Base-by-base conservation (phyloP, 75 land plant genomes). In the Cryptomeria japonica region DNA sequence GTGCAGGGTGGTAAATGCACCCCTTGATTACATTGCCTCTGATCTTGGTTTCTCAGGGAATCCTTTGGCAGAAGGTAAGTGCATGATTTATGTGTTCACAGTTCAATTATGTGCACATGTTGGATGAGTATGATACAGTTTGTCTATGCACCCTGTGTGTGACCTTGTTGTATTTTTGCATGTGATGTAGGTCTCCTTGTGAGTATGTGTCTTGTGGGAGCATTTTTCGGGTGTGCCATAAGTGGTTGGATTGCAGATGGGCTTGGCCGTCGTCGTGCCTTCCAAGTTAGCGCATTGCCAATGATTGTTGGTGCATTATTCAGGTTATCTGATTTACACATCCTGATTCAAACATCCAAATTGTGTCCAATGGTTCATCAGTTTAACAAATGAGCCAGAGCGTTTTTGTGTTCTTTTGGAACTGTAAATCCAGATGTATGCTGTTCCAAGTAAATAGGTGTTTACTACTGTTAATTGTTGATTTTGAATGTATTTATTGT, bases 201-300 rank as follows among this genome's bases (percentile, higher is more conserved):
- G 9, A 97, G 99, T 88, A 94, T 91, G 39, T 96, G 93, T 86
- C 87, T 97, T 75, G 94, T 91, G 28, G 98, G 98, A 87, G 99
- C 96, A 19, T 93, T 97, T 79, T 25, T 95, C 86, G 99, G 99
- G 44, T 96, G 98, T 87, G 39, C 92, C 58, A 80, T 92, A 28
- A 97, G 99, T 89, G 99, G 99, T 85, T 94, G 92, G 89, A 91
- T 96, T 86, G 95, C 98, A 13, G 99, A 97, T 94, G 91, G 91
- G 19, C 18, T 94, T 47, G 99, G 99, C 39, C 92, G 99, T 18
- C 90, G 96, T 6, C 93, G 96, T 56, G 92, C 98, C 77, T 94
- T 95, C 86, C 99, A 97, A 85, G 87, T 97, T 78, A 92, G 97
- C 90, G 93, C 95, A 82, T 56, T 95, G 28, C 98, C 99, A 19